These are phyloP conservation scores for Xylaria venustula DNA, from an alignment of 495 filamentous ascomycete genomes.

Conservation along the genomic window DNA sequence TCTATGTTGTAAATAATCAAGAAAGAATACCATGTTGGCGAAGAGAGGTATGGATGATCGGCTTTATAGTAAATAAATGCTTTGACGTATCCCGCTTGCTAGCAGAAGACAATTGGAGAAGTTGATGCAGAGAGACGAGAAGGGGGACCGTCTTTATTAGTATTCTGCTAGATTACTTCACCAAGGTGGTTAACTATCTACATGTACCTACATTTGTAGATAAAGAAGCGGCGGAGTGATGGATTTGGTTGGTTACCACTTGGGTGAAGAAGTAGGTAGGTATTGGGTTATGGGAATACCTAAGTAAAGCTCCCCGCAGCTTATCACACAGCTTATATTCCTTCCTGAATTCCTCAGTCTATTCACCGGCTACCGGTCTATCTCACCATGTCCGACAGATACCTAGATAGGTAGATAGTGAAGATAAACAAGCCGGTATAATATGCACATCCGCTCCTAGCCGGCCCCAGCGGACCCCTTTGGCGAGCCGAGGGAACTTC, in stretches of 20 bases:
- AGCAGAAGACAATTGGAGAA: no score
- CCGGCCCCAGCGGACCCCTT: neutral
- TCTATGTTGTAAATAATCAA: conserved; percentile 61
- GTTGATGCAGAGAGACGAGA: no score
- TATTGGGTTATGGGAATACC: no score
- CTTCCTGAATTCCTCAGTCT: neutral
- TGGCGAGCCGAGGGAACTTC: neutral
- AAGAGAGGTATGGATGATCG: neutral
- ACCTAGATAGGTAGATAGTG: neutral
- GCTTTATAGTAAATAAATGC: neutral
- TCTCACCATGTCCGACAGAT: neutral
- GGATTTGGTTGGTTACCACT: neutral
- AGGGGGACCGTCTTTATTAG: no score
- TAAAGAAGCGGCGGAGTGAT: neutral
- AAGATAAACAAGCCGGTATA: neutral
- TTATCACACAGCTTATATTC: neutral
- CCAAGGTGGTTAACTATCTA: no score
- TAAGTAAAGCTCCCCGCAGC: neutral
- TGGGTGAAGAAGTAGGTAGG: no score
- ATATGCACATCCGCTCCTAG: neutral
- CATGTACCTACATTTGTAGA: neutral
- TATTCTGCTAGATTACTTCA: no score
- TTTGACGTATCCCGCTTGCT: no score
- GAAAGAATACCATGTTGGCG: conserved; percentile 47
- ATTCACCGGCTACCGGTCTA: neutral